Evolutionary conservation across 176 grass and related monocot genomes (phyloP).

Genomic region (Oryza nivara): DNA sequence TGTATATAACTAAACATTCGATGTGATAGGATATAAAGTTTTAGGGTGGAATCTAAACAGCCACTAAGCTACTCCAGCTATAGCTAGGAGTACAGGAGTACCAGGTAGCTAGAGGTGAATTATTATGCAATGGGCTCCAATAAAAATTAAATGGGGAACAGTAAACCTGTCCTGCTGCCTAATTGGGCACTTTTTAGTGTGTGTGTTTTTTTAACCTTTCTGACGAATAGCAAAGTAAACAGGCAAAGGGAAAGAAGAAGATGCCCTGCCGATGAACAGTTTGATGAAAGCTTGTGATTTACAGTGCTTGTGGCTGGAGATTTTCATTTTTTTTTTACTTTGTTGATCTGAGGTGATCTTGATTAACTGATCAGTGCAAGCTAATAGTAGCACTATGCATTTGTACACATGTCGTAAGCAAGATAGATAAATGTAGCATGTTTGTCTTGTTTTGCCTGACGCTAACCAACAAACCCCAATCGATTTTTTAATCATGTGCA

Average conservation of each 20-base stretch:
- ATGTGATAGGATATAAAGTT: no score
- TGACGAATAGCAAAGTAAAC: not conserved
- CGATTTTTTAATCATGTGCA: not conserved
- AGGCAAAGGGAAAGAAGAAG: slow-evolving; percentile 12
- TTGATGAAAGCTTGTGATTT: not conserved
- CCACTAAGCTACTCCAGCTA: no score
- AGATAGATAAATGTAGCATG: not conserved
- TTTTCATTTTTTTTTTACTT: no score
- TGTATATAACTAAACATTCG: no score
- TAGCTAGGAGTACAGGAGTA: not conserved
- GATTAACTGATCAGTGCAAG: no score
- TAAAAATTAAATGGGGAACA: not conserved
- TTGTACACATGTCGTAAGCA: not conserved
- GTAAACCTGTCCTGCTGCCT: not conserved
- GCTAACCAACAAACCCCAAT: not conserved
- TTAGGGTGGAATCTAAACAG: no score
- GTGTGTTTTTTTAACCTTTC: not conserved
- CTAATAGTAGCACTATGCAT: no score
- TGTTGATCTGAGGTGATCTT: no score
- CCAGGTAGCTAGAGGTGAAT: not conserved
- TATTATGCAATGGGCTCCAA: slow-evolving; percentile 6
- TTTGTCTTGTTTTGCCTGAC: not conserved
- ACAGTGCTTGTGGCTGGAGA: not conserved
- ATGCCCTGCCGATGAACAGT: slow-evolving; percentile 18
- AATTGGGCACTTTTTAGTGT: not conserved